phyloP scores from a whole-genome alignment of 495 filamentous ascomycete genomes.

The Poronia punctata region DNA sequence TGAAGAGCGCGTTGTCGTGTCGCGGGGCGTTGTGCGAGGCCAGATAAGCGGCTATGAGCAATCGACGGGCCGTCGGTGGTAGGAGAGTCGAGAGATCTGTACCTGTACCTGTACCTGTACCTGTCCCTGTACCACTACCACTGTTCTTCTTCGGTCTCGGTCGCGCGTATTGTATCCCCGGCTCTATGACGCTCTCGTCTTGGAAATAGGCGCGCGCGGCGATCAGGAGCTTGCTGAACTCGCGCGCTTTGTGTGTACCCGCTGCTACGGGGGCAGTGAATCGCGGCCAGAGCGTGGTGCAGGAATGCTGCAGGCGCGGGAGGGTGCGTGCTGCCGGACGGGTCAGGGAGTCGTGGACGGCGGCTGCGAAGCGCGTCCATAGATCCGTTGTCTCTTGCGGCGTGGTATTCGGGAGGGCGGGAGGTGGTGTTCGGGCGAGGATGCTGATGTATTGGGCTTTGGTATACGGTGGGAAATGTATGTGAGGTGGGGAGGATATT shows the following conservation, averaged over 20 bases:
- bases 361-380: slow-evolving; percentile 70
- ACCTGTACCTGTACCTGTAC: too few species aligned
- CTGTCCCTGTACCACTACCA: slow-evolving; percentile 9
- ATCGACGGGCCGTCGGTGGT: slow-evolving; percentile 72
- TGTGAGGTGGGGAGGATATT: slow-evolving; percentile 62
- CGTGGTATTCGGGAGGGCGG: slow-evolving; percentile 31
- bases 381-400: slow-evolving; percentile 50
- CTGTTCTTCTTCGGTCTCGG: slow-evolving; percentile 2
- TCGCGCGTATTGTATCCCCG: slow-evolving; percentile 52
- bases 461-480: slow-evolving; percentile 81
- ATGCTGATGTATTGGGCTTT: slow-evolving; percentile 72
- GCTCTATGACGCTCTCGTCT: slow-evolving; percentile 63
- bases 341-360: slow-evolving; percentile 65
- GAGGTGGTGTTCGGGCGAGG: slow-evolving; percentile 42
- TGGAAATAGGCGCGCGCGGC: slow-evolving; percentile 68
- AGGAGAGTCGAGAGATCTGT: slow-evolving; percentile 44
- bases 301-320: slow-evolving; percentile 50
- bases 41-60: slow-evolving; percentile 83
- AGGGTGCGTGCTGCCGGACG: slow-evolving; percentile 61
- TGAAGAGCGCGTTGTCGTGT: slow-evolving; percentile 77
- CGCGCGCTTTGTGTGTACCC: slow-evolving; percentile 60
- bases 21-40: slow-evolving; percentile 80
- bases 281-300: slow-evolving; percentile 56
- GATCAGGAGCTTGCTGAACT: slow-evolving; percentile 77
- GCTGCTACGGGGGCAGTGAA: slow-evolving; percentile 61